Evolutionary conservation across 345 rosid species (phyloP), one percentile per base, ranked within the genome.

Genomic region (Moringa oleifera): DNA sequence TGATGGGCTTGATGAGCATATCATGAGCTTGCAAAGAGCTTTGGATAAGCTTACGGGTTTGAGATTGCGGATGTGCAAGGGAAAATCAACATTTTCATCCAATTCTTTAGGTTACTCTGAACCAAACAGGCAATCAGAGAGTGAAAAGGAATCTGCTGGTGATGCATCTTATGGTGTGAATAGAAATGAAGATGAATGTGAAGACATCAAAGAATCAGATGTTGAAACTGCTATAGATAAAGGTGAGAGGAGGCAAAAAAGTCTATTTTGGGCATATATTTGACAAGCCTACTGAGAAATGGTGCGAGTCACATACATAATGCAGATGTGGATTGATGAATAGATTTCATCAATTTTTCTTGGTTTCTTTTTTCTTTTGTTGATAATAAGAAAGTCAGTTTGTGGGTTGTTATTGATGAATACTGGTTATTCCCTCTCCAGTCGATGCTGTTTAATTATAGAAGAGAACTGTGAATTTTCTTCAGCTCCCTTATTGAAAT

Each of bases 241-340:
- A 63, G 60, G 76, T 66, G 66, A 68, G 69, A 20, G 20, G 20
- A 51, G 18, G 47, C 13, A 1, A 16, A 41, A 41, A 41, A 5
- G 12, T 41, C 47, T 41, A 15, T 41, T 41, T 28, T 15, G 1
- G 17, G 13, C 1, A 41, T 16, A 41, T 41, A 1, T 41, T 41
- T 41, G 47, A 51, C n/a, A 7, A 31, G 20, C 28, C 17, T 31
- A 8, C 9, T 10, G 17, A 28, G 57, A 45, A 53, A 41, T 1
- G 47, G 47, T 7, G 22, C 41, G 37, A 9, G 22, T 12, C 16
- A 11, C 47, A 15, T 13, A 1, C 21, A 20, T 3, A 20, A 20
- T 55, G 4, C 23, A 17, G 12, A 33, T 20, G 23, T 28, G 22
- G n/a, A n/a, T n/a, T n/a, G n/a, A n/a, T n/a, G n/a, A n/a, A n/a